These are phyloP conservation scores for Arthrobotrys sinensis DNA, from an alignment of 2,329 filamentous ascomycete genomes.

Conservation along the genomic window DNA sequence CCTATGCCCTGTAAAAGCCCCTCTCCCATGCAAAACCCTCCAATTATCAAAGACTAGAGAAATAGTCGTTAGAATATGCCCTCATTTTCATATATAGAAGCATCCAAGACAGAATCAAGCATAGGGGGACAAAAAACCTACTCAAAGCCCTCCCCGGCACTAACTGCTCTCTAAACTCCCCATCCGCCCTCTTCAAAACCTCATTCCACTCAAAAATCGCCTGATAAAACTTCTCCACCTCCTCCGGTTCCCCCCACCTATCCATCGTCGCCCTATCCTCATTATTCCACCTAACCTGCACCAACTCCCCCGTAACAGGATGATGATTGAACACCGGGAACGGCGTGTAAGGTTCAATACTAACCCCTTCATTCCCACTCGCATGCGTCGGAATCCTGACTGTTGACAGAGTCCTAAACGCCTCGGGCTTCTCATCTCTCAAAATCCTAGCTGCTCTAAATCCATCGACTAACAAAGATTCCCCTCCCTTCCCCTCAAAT, in stretches of 20 bases:
- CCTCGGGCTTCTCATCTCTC: slow-evolving; percentile 70
- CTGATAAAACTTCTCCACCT: slow-evolving; percentile 79
- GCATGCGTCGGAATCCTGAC: slow-evolving; percentile 82
- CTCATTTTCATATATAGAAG: no score
- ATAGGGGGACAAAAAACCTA: no score
- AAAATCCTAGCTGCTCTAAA: slow-evolving; percentile 80
- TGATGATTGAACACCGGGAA: slow-evolving; percentile 81
- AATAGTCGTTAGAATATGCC: slow-evolving; percentile 8
- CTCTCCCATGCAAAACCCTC: slow-evolving; percentile 90
- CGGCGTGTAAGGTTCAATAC: slow-evolving; percentile 79
- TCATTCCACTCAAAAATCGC: slow-evolving; percentile 82
- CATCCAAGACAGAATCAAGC: no score
- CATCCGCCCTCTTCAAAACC: slow-evolving; percentile 76
- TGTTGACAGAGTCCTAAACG: slow-evolving; percentile 74
- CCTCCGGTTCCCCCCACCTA: slow-evolving; percentile 69
- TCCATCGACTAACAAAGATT: slow-evolving; percentile 87
- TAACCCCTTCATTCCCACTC: slow-evolving; percentile 87
- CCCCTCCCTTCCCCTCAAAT: slow-evolving; percentile 81
- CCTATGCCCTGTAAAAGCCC: slow-evolving; percentile 84
- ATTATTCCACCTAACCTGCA: slow-evolving; percentile 91
- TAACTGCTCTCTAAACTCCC: slow-evolving; percentile 86
- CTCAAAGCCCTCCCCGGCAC: slow-evolving; percentile 82
- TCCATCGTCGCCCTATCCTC: slow-evolving; percentile 83
- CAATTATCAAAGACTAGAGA: slow-evolving; percentile 91
- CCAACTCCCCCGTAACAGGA: slow-evolving; percentile 68